A percentile compares a stretch with the other conserved stretches of the same genome.
Evolutionary conservation across 345 rosid genomes (phyloP).

Genomic region (Geranium rotundifolium): DNA sequence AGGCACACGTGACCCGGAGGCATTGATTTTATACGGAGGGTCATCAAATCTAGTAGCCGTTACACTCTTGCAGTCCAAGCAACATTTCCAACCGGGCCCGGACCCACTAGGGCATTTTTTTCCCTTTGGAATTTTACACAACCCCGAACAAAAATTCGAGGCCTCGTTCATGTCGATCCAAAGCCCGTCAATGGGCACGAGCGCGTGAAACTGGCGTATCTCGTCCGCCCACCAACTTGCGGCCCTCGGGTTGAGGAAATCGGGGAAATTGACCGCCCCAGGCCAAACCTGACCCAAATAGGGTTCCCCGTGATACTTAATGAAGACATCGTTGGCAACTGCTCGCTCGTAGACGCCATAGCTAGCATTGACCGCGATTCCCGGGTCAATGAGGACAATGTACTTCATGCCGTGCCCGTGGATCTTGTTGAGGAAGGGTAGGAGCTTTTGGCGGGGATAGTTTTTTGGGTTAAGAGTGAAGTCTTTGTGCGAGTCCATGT

Average conservation of each 20-base stretch:
- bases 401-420: conserved; percentile 88
- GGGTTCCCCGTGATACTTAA: conserved; percentile 77
- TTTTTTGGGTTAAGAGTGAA: conserved; percentile 58
- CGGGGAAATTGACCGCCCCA: conserved; percentile 90
- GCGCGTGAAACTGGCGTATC: conserved; percentile 68
- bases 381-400: conserved; percentile 69
- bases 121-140: conserved; percentile 58
- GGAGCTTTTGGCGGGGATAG: conserved; percentile 69
- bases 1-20: conserved; percentile 58
- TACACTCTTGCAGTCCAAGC: conserved; percentile 95
- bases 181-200: conserved; percentile 79
- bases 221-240: conserved; percentile 93
- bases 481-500: conserved; percentile 92
- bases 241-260: conserved; percentile 87
- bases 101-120: conserved; percentile 61
- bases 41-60: conserved; percentile 81
- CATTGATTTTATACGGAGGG: conserved; percentile 95
- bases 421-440: conserved; percentile 71
- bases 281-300: conserved; percentile 98
- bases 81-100: conserved; percentile 93
- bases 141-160: conserved; percentile 78
- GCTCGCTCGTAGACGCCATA: conserved; percentile 78
- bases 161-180: conserved; percentile 99
- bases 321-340: conserved; percentile 72
- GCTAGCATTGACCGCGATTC: conserved; percentile 61